phyloP scores from a whole-genome alignment of 805 yeast species.

The Kodamaea lidongshanica region DNA sequence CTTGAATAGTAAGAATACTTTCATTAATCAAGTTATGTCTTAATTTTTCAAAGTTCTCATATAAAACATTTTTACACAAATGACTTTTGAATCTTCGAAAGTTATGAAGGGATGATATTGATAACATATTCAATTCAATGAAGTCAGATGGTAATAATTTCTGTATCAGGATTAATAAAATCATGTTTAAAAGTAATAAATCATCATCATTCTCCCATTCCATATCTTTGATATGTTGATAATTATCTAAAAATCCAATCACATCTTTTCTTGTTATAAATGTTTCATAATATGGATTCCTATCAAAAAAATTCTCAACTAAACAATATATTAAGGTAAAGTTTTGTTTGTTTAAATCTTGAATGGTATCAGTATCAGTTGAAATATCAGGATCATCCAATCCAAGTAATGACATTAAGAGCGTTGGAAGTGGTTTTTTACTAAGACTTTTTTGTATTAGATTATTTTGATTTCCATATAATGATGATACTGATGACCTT shows the following conservation, averaged over 20 bases:
- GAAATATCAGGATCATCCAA: conserved; percentile 14
- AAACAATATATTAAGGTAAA: conserved; percentile 26
- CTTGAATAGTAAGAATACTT: conserved; percentile 42
- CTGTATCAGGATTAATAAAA: conserved; percentile 36
- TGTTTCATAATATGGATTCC: conserved; percentile 33
- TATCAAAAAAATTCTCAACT: conserved; percentile 39
- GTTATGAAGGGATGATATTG: conserved; percentile 16
- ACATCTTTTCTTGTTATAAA: conserved; percentile 32
- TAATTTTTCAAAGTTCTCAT: conserved; percentile 38
- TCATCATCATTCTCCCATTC: conserved; percentile 48
- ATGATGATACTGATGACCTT: conserved; percentile 4
- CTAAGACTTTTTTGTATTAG: conserved; percentile 15
- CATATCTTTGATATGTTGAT: conserved; percentile 23
- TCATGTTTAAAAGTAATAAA: conserved; percentile 39
- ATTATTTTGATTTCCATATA: background rate
- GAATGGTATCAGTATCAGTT: conserved; percentile 13
- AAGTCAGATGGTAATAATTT: conserved; percentile 28
- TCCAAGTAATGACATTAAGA: conserved; percentile 14
- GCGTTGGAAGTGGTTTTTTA: conserved; percentile 30
- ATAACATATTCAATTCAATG: conserved; percentile 14
- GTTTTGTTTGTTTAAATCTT: conserved; percentile 21
- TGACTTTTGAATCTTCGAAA: conserved; percentile 13
- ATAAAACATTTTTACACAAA: conserved; percentile 22
- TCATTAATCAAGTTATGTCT: conserved; percentile 44
- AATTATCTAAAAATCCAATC: conserved; percentile 31